These are phyloP conservation scores for Vigna angularis DNA, from an alignment of 306 rosid species.

Conservation along the genomic window DNA sequence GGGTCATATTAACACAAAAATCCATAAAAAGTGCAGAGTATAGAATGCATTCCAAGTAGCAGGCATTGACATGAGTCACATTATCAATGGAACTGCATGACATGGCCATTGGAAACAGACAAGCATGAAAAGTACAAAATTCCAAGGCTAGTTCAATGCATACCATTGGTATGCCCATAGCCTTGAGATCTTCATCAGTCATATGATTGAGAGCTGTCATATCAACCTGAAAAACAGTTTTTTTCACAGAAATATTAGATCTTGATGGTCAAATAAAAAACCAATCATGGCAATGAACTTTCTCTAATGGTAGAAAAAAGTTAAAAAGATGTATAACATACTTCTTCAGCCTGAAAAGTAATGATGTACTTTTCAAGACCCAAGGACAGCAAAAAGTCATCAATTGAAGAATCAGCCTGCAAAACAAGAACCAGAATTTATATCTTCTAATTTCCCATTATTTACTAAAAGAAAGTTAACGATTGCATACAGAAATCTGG, in stretches of 20 bases:
- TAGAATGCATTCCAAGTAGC: conserved; percentile 1
- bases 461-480: background rate
- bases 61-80: background rate
- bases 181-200: conserved; percentile 99
- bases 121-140: background rate
- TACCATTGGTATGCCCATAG: conserved; percentile 98
- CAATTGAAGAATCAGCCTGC: conserved; percentile 78
- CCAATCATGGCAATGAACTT: conserved; percentile 24
- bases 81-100: conserved; percentile 9
- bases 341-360: conserved; percentile 98
- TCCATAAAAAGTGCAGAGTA: background rate
- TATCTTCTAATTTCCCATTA: background rate
- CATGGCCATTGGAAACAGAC: conserved; percentile 8
- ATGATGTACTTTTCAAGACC: conserved; percentile 95
- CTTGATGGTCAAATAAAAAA: conserved; percentile 26
- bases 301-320: background rate
- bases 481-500: background rate
- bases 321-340: conserved; percentile 47
- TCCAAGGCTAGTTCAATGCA: conserved; percentile 19
- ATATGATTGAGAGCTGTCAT: conserved; percentile 96
- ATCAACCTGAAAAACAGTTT: conserved; percentile 77
- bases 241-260: conserved; percentile 21
- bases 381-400: conserved; percentile 84
- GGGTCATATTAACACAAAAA: conserved; percentile 14
- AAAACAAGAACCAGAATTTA: conserved; percentile 44